These are phyloP conservation scores for Esteya vermicola DNA, from an alignment of 2,329 filamentous ascomycete genomes.

Conservation along the genomic window DNA sequence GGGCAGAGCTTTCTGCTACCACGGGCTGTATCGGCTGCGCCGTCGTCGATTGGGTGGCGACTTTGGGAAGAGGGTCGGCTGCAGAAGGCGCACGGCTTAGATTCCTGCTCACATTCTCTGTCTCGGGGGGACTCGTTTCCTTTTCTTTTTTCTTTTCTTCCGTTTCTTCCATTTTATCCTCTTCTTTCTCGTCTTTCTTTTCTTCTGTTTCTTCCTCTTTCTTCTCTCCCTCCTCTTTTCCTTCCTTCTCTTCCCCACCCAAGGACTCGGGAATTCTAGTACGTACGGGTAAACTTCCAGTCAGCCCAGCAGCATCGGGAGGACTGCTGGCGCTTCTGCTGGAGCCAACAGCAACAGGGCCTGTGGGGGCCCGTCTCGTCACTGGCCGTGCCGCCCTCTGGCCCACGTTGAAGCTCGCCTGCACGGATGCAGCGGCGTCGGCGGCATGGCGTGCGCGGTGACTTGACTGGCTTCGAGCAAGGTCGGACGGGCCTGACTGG, in stretches of 20 bases:
- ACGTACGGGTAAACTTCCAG: conserved; percentile 11
- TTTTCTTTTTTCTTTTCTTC: background rate
- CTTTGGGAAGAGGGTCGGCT: conserved; percentile 7
- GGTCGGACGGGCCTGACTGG: background rate
- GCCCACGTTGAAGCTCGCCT: too few relatives aligned
- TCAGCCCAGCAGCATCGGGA: background rate
- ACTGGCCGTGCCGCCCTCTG: background rate
- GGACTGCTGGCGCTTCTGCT: background rate
- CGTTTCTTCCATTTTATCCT: background rate
- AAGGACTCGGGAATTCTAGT: conserved; percentile 5
- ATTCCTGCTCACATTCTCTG: background rate
- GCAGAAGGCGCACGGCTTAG: conserved; percentile 9
- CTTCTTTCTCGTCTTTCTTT: background rate
- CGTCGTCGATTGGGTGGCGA: conserved; percentile 6
- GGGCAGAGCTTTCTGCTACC: background rate
- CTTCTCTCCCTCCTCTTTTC: background rate
- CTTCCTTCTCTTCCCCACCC: too few relatives aligned
- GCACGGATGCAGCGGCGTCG: conserved; percentile 2
- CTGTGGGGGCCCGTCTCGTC: conserved; percentile 1
- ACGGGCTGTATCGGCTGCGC: conserved; percentile 8
- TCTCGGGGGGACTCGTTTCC: background rate
- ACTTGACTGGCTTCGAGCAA: background rate
- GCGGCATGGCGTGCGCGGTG: conserved; percentile 2
- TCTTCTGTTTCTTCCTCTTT: too few relatives aligned
- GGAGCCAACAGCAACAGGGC: conserved; percentile 1